Evolutionary conservation across 2,329 filamentous ascomycete species (phyloP), one percentile per base, ranked within the genome.

Genomic region (Exserohilum turcica): DNA sequence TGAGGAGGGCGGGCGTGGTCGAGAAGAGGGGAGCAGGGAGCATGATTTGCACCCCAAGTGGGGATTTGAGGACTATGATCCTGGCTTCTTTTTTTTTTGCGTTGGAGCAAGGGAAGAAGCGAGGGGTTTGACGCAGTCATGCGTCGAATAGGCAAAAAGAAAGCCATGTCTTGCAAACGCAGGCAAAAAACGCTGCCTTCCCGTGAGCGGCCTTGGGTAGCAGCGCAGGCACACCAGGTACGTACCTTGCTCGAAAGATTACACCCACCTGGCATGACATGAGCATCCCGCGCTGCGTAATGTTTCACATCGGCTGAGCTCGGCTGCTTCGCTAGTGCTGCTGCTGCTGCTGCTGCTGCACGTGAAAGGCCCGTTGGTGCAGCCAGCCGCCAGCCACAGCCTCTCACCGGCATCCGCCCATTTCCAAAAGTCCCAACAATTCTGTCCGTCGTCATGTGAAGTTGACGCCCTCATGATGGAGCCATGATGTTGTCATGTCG

Each of bases 161-260:
- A 33, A 12, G 31, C 33, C 33, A 28, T 28, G 32, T 39, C 45
- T 39, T 38, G 38, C 38, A 45, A 19, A 32, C 4, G 32, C 32
- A 24, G 35, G 32, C 18, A 40, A 36, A 52, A 31, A 52, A 40
- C 13, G 21, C 36, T 37, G 15, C 29, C 29, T 37, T 31, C 27
- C 21, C 46, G 39, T 39, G 42, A 12, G 27, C 29, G 36, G 39
- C 21, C 16, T 52, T 52, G 50, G 50, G 50, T 52, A 52, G 50
- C 50, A 52, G 28, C 43, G 50, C 50, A 52, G 50, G 38, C 48
- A 52, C 50, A 27, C 38, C 50, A 52, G 50, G 38, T 52, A 52
- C 50, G 32, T 43, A 52, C 32, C 44, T 48, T 12, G 31, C 29
- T 40, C 29, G 40, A 42, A 43, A 49, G 31, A 49, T 27, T 43